Percentiles rank a stretch among this genome's conserved stretches.
These are phyloP conservation scores for Fusarium nodosum DNA, from an alignment of 2,329 filamentous ascomycete genomes.

Conservation along the genomic window DNA sequence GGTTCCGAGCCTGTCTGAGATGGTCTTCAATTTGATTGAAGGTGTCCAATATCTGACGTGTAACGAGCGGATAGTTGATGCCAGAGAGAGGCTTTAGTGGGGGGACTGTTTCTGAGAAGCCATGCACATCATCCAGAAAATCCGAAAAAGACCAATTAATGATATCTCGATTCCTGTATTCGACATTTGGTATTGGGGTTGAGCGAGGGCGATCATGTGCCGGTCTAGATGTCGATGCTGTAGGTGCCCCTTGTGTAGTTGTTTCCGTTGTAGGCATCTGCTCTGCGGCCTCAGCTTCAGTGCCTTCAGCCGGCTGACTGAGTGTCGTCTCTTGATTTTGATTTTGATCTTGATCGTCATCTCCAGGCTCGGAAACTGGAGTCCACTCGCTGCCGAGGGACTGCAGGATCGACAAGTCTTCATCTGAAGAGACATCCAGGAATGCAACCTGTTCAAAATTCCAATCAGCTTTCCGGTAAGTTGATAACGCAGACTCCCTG, in stretches of 20 bases:
- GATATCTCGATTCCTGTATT: background rate
- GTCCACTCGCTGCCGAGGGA: too few species aligned
- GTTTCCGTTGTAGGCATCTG: background rate
- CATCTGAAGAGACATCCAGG: background rate
- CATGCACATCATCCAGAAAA: background rate
- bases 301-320: background rate
- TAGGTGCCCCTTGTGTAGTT: background rate
- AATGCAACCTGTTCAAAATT: background rate
- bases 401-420: background rate
- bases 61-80: background rate
- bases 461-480: background rate
- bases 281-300: background rate
- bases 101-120: background rate
- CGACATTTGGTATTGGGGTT: background rate
- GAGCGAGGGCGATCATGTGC: background rate
- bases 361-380: too few species aligned
- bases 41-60: background rate
- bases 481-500: background rate
- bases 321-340: background rate
- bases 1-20: background rate
- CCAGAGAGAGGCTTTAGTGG: slow-evolving; percentile 25
- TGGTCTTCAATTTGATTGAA: background rate
- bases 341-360: too few species aligned
- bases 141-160: background rate
- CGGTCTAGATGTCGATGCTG: background rate